Evolutionary conservation across 2,329 filamentous ascomycete genomes (phyloP).

Genomic region (Lecanicillium sp.): DNA sequence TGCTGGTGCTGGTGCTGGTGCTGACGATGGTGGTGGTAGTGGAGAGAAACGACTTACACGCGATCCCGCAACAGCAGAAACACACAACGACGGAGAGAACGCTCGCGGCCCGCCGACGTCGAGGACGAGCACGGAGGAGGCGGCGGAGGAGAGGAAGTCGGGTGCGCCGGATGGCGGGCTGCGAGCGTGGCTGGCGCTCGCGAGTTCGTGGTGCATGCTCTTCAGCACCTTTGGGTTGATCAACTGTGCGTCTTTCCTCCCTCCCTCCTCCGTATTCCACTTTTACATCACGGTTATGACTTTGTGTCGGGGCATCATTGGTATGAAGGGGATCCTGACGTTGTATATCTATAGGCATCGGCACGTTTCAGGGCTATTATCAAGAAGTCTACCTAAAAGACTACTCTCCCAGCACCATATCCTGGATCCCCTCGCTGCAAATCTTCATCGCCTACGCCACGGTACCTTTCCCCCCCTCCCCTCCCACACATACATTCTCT

Average conservation of each 20-base stretch:
- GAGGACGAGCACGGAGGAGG: not conserved
- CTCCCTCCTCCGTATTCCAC: not conserved
- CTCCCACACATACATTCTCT: not conserved
- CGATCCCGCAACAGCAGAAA: not conserved
- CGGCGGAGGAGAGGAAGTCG: not conserved
- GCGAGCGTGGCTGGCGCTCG: slow-evolving; percentile 45
- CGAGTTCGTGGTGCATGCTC: slow-evolving; percentile 27
- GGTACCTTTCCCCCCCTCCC: slow-evolving; percentile 10
- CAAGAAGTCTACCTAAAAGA: slow-evolving; percentile 34
- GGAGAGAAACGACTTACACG: slow-evolving; percentile 1
- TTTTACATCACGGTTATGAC: not conserved
- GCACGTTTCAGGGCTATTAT: slow-evolving; percentile 50
- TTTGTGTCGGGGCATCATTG: too few species aligned
- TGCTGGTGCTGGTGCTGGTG: too few species aligned
- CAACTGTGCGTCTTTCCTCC: slow-evolving; percentile 19
- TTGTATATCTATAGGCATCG: slow-evolving; percentile 25
- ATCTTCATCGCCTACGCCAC: slow-evolving; percentile 25
- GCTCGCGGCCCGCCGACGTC: not conserved
- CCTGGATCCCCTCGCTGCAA: slow-evolving; percentile 49
- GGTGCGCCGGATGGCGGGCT: slow-evolving; percentile 42
- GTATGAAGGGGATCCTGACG: too few species aligned
- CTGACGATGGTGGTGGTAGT: not conserved
- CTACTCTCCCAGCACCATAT: slow-evolving; percentile 41
- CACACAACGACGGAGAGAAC: not conserved
- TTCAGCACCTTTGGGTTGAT: slow-evolving; percentile 29